Base-by-base conservation (phyloP, 2,329 filamentous ascomycete genomes). In the Pseudonectria foliicola region DNA sequence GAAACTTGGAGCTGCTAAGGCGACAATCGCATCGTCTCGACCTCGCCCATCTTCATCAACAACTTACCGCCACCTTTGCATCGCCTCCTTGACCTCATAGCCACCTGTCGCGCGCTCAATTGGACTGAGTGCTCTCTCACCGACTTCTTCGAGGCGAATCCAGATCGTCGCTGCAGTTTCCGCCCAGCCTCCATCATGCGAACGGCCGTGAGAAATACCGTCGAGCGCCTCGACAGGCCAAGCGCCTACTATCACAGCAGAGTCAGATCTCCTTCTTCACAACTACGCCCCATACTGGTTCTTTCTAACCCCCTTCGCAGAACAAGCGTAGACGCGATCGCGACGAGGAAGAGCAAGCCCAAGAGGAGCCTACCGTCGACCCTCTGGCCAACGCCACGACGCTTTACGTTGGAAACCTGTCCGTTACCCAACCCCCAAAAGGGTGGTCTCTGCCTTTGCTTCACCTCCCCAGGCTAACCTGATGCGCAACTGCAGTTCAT, bases 381-480 rank as follows among this genome's bases (percentile, higher is more conserved):
- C 86, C 87, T 43, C 71, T 98, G 40, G 83, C 77, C 46, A 73
- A 92, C 59, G 88, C 92, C 27, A 89, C 90, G 7, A 98, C 92
- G 0, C 85, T 98, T 58, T 98, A 98, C 57, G 90, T 98, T 30
- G 92, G 92, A 53, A 98, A 98, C 61, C 71, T 98, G 76, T 93
- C 70, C 37, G 56, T 48, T 16, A n/a, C 34, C 27, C 34, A 27
- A 13, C 26, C 23, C 18, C 6, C n/a, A 7, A 25, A 14, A 28
- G 23, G 24, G n/a, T n/a, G n/a, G n/a, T n/a, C n/a, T n/a, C n/a
- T n/a, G n/a, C n/a, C n/a, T n/a, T n/a, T n/a, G n/a, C n/a, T n/a
- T n/a, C n/a, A n/a, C n/a, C n/a, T n/a, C 25, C 37, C 40, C 39
- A 4, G 10, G 43, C 36, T 38, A 23, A 42, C 43, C 36, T 38